Evolutionary conservation across 257 asterid species (phyloP).

Genomic region (Leptodermis oblonga): DNA sequence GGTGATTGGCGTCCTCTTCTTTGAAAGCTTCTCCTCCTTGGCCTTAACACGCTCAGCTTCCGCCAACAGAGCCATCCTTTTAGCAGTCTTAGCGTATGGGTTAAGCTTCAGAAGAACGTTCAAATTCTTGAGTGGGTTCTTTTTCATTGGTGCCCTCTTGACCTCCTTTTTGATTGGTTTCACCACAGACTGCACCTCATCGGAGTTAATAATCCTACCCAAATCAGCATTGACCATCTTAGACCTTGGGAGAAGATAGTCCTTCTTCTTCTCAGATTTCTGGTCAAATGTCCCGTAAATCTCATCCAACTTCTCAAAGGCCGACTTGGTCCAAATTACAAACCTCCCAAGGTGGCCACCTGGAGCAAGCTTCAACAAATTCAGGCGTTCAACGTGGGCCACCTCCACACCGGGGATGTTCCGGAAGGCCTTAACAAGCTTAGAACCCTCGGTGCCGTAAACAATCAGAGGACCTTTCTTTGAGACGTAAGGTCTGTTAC

Average conservation of each 20-base stretch:
- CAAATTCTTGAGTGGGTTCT: conserved; percentile 69
- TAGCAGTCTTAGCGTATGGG: conserved; percentile 74
- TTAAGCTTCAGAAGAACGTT: conserved; percentile 71
- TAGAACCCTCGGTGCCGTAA: conserved; percentile 74
- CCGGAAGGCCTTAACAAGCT: conserved; percentile 70
- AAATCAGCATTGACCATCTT: conserved; percentile 91
- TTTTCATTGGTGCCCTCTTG: conserved; percentile 64
- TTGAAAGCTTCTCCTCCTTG: conserved; percentile 65
- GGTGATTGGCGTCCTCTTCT: conserved; percentile 61
- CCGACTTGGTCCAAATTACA: conserved; percentile 68
- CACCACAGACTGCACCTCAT: conserved; percentile 84
- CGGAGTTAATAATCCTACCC: conserved; percentile 80
- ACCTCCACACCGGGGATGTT: conserved; percentile 75
- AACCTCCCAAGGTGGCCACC: conserved; percentile 87
- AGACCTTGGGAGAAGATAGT: conserved; percentile 58
- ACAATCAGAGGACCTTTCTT: conserved; percentile 76
- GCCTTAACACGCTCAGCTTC: conserved; percentile 76
- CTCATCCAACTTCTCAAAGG: conserved; percentile 69
- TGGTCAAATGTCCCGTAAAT: conserved; percentile 65
- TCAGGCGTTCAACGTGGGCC: conserved; percentile 62
- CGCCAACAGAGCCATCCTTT: conserved; percentile 72
- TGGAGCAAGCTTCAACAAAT: conserved; percentile 64
- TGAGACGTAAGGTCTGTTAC: conserved; percentile 64
- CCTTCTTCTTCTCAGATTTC: conserved; percentile 64
- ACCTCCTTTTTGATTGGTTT: conserved; percentile 67